phyloP scores from a whole-genome alignment of 345 rosid genomes.

The Noccaea bulbosa region DNA sequence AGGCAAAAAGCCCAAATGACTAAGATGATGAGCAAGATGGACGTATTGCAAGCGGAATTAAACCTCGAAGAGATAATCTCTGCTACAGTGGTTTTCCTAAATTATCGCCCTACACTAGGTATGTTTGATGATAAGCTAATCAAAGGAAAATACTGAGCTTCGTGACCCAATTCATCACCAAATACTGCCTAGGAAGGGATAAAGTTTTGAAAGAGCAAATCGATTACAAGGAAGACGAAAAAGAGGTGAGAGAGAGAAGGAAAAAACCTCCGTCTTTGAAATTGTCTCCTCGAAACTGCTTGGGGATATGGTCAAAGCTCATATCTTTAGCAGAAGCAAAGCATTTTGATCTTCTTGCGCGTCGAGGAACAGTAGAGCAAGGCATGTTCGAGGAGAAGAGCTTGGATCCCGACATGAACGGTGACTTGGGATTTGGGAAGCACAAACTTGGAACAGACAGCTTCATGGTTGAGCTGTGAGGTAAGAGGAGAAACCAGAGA shows the following conservation, averaged over 20 bases:
- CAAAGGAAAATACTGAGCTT: background rate
- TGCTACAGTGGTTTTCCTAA: background rate
- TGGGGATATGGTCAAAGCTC: conserved; percentile 68
- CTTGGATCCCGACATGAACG: conserved; percentile 51
- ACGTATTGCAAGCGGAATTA: background rate
- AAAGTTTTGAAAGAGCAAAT: conserved; percentile 16
- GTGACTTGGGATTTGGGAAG: conserved; percentile 50
- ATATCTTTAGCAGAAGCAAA: conserved; percentile 51
- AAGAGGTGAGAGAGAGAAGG: conserved; percentile 10
- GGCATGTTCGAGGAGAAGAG: conserved; percentile 41
- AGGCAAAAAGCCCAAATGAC: no score
- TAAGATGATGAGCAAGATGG: no score
- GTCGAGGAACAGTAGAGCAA: conserved; percentile 36
- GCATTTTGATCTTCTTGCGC: conserved; percentile 42
- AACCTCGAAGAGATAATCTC: background rate
- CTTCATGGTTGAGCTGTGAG: conserved; percentile 47
- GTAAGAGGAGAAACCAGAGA: conserved; percentile 49
- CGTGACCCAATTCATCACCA: conserved; percentile 15
- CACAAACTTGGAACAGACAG: conserved; percentile 30
- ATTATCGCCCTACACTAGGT: conserved; percentile 4
- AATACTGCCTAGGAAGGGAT: background rate
- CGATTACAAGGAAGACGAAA: background rate
- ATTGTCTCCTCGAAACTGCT: conserved; percentile 74
- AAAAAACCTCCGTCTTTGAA: conserved; percentile 76
- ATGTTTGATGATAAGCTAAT: background rate